These are phyloP conservation scores for Spergularia marina DNA, from an alignment of 148 eudicot species.

Conservation along the genomic window DNA sequence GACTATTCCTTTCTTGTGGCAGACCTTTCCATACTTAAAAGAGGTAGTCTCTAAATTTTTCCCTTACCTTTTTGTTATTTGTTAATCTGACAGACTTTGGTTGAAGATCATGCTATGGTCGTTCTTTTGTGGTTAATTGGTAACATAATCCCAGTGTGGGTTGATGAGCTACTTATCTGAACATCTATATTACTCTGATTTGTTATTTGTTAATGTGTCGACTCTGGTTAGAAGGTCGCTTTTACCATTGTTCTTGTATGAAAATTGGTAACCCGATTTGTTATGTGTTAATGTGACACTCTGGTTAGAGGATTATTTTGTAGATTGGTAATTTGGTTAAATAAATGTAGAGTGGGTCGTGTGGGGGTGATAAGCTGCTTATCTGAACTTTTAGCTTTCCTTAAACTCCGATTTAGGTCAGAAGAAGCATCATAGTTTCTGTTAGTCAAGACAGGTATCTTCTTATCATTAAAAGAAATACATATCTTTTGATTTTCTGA, in stretches of 20 bases:
- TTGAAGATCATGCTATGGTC: no score
- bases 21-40: slow-evolving; percentile 55
- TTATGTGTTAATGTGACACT: no score
- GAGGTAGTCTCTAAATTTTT: slow-evolving; percentile 44
- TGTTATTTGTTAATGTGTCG: no score
- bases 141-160: no score
- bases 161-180: no score
- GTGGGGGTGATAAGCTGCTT: slow-evolving; percentile 2
- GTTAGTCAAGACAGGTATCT: not conserved
- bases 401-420: not conserved
- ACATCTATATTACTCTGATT: no score
- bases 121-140: no score
- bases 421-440: not conserved
- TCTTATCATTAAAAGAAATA: not conserved
- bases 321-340: not conserved
- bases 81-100: no score
- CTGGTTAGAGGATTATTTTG: no score
- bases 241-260: not conserved
- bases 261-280: no score
- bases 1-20: slow-evolving; percentile 85
- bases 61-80: not conserved
- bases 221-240: no score
- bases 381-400: not conserved
- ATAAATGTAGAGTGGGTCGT: not conserved
- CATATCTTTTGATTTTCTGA: not conserved